Evolutionary conservation across 1,139 yeast genomes (phyloP), one percentile per base, ranked within the genome.

Genomic region (Dujonia santamariae): DNA sequence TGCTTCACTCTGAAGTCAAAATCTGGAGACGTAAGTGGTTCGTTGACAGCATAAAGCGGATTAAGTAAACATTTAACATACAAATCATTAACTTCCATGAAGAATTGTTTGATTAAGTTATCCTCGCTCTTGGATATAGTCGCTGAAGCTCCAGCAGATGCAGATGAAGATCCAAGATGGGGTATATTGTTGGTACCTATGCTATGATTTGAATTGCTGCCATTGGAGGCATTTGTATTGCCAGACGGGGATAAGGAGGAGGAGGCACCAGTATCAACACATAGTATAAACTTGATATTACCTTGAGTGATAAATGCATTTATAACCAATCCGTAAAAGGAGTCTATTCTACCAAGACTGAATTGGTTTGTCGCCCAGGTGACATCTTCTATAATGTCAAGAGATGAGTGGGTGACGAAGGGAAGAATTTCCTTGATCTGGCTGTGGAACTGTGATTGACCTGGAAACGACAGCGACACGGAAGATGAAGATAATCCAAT

Each of bases 291-390:
- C 53, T 88, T 87, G 45, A 86, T 75, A 50, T 86, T 90, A 3
- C 96, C 95, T 38, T 90, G 92, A 0, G 97, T 87, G 22, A 90
- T 70, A 54, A 80, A 92, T 9, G 94, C 95, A 36, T 87, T 84
- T 15, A 92, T 78, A 38, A 72, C 65, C 43, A 82, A 76, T 3
- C 94, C 94, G 54, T 90, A 86, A 56, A 88, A 92, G 31, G 83
- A 80, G 60, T 92, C 98, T 13, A 92, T 76, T 33, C 78, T 77
- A 31, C 92, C 92, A 42, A 88, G 62, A 50, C 85, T 75, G 53
- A 82, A 67, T 28, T 73, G 69, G 43, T 71, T 76, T 11, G 78
- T 67, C 32, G 78, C 73, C 95, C 96, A 90, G 50, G 88, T 97
- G 3, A 78, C 63, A 47, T 88, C 96, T 46, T 92, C 97, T 1